Base-by-base conservation (phyloP, 331 rosid genomes). In the Stylosanthes scabra region DNA sequence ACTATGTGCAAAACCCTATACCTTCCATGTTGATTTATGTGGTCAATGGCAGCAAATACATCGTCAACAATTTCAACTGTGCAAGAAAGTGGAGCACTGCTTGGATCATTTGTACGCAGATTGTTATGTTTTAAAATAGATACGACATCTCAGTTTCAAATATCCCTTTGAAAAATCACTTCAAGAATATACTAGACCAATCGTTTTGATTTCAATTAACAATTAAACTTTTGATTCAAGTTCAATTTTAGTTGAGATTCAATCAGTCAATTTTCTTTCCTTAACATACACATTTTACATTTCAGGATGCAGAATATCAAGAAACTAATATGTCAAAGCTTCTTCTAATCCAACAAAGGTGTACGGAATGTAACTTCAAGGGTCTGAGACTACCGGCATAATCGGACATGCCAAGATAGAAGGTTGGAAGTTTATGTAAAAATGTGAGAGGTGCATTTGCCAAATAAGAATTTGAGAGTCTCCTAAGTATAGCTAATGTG, bases 61-160 rank as follows among this genome's bases (percentile, higher is more conserved):
- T 94, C 96, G 28, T 88, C 97, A 37, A 91, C 97, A 54, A 94
- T 83, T 82, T 94, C 97, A 60, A 94, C 71, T 9, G 96, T 81
- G 87, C 96, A 94, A 63, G 96, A 86, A 82, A 6, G 59, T 11
- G 59, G 63, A 45, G 52, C 15, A 40, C 16, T 31, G 52, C 46
- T 64, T 81, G 62, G 41, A 37, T 28, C 47, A 14, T 58, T 1
- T 29, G 47, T 44, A 47, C 12, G 25, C 62, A 59, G 59, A 31
- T 59, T 28, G 45, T 15, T 27, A 68, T 59, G 49, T 55, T 61
- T 40, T 52, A 69, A 67, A 31, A 31, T 31, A 31, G 37, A 31
- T 20, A 20, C 25, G 25, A 20, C 25, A 20, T 20, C 11, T 12
- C 41, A 49, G 46, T 14, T 68, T 37, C 46, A 34, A n/a, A 28